Evolutionary conservation across 371 early-diverging fungal genomes (phyloP).

Genomic region (Mucor saturninus): DNA sequence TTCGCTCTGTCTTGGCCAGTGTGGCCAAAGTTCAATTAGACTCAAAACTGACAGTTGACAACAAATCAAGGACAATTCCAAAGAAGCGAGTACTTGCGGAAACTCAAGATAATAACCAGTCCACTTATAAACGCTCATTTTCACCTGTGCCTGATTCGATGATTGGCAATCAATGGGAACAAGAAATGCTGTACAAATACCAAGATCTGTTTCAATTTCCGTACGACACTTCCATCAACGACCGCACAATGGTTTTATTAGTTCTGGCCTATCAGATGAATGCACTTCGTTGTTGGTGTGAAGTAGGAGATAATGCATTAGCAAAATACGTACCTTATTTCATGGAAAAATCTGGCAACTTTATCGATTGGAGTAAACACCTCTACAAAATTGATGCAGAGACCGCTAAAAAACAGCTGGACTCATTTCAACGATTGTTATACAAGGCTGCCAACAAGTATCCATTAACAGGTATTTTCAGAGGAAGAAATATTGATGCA

Average conservation of each 20-base stretch:
- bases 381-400: slow-evolving; percentile 26
- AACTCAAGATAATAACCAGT: not conserved
- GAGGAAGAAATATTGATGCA: not conserved
- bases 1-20: slow-evolving; percentile 33
- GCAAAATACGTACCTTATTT: slow-evolving; percentile 44
- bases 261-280: slow-evolving; percentile 50
- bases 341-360: slow-evolving; percentile 40
- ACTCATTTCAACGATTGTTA: slow-evolving; percentile 32
- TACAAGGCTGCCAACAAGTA: slow-evolving; percentile 27
- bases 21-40: slow-evolving; percentile 22
- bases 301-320: slow-evolving; percentile 34
- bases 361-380: slow-evolving; percentile 46
- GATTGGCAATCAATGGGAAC: slow-evolving; percentile 25
- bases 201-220: slow-evolving; percentile 42
- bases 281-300: slow-evolving; percentile 41
- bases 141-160: slow-evolving; percentile 11
- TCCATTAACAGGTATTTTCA: slow-evolving; percentile 26
- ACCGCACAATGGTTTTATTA: slow-evolving; percentile 41
- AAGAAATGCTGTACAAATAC: slow-evolving; percentile 35
- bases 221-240: slow-evolving; percentile 31
- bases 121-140: not conserved
- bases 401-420: slow-evolving; percentile 39
- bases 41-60: not conserved
- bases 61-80: not conserved
- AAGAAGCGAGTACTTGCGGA: slow-evolving; percentile 10